phyloP scores from a whole-genome alignment of 345 rosid species.

The Capsella bursapastoris region DNA sequence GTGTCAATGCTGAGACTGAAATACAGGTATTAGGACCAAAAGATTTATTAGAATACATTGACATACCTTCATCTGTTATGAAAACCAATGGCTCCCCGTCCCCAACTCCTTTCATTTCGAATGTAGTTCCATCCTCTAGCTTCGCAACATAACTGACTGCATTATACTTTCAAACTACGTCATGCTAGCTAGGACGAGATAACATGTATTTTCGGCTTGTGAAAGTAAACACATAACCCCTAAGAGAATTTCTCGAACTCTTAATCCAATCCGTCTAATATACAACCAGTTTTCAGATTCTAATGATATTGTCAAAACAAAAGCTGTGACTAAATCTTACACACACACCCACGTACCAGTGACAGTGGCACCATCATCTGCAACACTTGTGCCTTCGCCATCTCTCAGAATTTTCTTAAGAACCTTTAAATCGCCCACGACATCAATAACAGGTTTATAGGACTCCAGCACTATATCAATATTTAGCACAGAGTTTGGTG shows the following conservation, averaged over 20 bases:
- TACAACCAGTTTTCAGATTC: background rate
- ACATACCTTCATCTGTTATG: background rate
- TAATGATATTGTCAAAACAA: background rate
- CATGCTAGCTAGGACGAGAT: background rate
- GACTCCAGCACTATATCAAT: constrained; percentile 6
- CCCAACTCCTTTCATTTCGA: constrained; percentile 2
- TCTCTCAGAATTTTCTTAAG: background rate
- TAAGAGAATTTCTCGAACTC: background rate
- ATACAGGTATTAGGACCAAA: background rate
- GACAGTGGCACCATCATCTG: background rate
- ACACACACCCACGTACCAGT: background rate
- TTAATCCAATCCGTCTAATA: background rate
- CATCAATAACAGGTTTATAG: background rate
- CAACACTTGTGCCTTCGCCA: constrained; percentile 3
- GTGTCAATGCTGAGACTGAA: background rate
- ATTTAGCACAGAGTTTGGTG: constrained; percentile 1
- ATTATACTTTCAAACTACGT: background rate
- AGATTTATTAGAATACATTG: background rate
- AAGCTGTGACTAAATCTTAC: background rate
- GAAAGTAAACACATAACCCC: background rate
- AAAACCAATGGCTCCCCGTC: background rate
- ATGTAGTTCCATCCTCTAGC: background rate
- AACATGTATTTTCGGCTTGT: background rate
- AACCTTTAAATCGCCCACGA: background rate
- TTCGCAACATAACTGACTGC: constrained; percentile 11